Evolutionary conservation across 768 basidiomycete genomes (phyloP), one percentile per base, ranked within the genome.

Genomic region (Paxillus ammoniavirescens): DNA sequence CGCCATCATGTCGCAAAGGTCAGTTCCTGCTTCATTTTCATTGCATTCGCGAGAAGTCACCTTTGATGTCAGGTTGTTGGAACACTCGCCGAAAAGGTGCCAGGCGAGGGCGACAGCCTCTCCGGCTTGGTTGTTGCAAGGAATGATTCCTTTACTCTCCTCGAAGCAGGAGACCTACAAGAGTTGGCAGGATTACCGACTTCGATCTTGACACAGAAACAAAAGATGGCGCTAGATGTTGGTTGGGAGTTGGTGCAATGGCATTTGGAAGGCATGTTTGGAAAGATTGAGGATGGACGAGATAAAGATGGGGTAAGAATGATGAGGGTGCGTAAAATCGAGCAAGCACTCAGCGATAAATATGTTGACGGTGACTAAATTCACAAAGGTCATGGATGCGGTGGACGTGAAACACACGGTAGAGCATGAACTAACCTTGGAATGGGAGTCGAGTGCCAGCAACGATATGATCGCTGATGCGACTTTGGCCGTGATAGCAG

Each of bases 381-480:
- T 44, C 23, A n/a, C 8, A n/a, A 56, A 93, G 94, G 82, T 98
- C 38, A 95, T 98, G 95, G 81, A 89, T 42, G 86, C 84, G 21
- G 75, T 98, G 33, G 87, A 93, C 67, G 83, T 94, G 53, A 94
- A 91, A 66, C 80, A 82, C 35, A 86, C 82, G 4, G 74, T 73
- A 35, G 83, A 89, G 59, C 83, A 88, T 51, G 88, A 93, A 61
- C 71, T 93, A 48, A 89, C 83, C 36, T 73, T 99, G 18, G 93
- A 96, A 70, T 99, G 96, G 96, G 86, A 87, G 41, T 94, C 94
- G 0, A 89, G 87, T 60, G 86, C 88, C 7, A 90, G 88, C 64
- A 96, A 93, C 61, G 96, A 99, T 67, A 98, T 98, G 93, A 89
- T 99, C 49, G 96, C 96, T 6, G 96, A 98, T 68, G 93, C 95